phyloP scores from a whole-genome alignment of 1,139 yeast genomes.

The Yamadazyma trypodendri region DNA sequence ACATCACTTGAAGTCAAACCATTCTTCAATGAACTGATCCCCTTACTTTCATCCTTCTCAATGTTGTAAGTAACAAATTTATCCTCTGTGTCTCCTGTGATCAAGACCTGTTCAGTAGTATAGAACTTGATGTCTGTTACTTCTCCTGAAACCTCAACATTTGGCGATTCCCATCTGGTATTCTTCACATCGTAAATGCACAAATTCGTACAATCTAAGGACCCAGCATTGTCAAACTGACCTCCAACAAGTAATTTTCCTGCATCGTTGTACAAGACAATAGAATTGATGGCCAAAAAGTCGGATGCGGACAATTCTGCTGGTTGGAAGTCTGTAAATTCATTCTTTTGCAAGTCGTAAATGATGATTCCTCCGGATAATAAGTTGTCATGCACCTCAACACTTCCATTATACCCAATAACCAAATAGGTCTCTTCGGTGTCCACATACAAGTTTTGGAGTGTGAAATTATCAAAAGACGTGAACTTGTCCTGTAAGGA shows the following conservation, averaged over 20 bases:
- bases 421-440: conserved; percentile 35
- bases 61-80: conserved; percentile 57
- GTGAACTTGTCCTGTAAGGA: conserved; percentile 29
- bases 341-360: conserved; percentile 45
- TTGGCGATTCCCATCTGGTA: conserved; percentile 55
- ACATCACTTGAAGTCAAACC: conserved; percentile 11
- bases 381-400: conserved; percentile 22
- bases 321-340: conserved; percentile 49
- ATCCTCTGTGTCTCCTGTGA: conserved; percentile 58
- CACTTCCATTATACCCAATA: conserved; percentile 53
- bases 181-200: conserved; percentile 64
- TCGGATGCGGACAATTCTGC: conserved; percentile 31
- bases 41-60: conserved; percentile 24
- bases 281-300: conserved; percentile 45
- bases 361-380: conserved; percentile 47
- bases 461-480: conserved; percentile 37
- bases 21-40: conserved; percentile 9
- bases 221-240: conserved; percentile 59
- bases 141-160: conserved; percentile 44
- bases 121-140: conserved; percentile 57
- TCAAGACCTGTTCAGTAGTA: conserved; percentile 48
- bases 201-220: conserved; percentile 58
- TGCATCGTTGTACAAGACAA: conserved; percentile 52
- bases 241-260: conserved; percentile 74
- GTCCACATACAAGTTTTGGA: conserved; percentile 45